A percentile compares a stretch with the other conserved stretches of the same genome.
phyloP scores from a whole-genome alignment of 306 rosid species.

The Vigna hirtella region DNA sequence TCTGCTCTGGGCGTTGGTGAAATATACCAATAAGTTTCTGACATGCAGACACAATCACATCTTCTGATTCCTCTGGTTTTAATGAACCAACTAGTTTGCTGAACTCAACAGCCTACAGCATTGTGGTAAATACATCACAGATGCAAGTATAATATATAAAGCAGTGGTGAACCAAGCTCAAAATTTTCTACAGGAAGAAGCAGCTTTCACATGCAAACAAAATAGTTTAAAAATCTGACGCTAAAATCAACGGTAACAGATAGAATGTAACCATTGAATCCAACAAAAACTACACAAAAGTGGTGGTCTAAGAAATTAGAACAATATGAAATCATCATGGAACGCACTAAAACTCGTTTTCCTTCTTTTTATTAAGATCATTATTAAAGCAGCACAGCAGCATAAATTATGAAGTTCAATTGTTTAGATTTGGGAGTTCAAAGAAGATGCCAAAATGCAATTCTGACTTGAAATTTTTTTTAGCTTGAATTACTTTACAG shows the following conservation, averaged over 20 bases:
- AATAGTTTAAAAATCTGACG: slow-evolving; percentile 16
- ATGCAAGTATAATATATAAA: slow-evolving; percentile 39
- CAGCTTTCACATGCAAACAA: slow-evolving; percentile 32
- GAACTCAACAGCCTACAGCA: slow-evolving; percentile 91
- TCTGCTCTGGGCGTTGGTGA: slow-evolving; percentile 92
- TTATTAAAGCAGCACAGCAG: slow-evolving; percentile 9
- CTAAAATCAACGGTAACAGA: slow-evolving; percentile 25
- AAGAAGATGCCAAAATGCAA: slow-evolving; percentile 14
- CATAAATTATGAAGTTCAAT: slow-evolving; percentile 34
- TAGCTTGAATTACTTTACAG: background rate
- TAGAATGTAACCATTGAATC: slow-evolving; percentile 26
- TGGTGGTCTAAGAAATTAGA: slow-evolving; percentile 3
- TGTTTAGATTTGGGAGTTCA: slow-evolving; percentile 1
- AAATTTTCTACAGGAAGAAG: slow-evolving; percentile 17
- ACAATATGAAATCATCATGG: slow-evolving; percentile 24
- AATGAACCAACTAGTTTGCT: slow-evolving; percentile 85
- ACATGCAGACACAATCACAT: slow-evolving; percentile 83
- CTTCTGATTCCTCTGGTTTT: slow-evolving; percentile 90
- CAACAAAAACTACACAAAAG: slow-evolving; percentile 13
- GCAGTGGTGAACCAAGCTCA: slow-evolving; percentile 14
- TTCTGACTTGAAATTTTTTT: background rate
- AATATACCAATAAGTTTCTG: slow-evolving; percentile 86
- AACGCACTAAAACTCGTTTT: background rate
- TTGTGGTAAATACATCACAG: slow-evolving; percentile 38
- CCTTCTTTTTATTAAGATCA: background rate